Base-by-base conservation (phyloP, 345 rosid genomes). In the Syzygium jambos region DNA sequence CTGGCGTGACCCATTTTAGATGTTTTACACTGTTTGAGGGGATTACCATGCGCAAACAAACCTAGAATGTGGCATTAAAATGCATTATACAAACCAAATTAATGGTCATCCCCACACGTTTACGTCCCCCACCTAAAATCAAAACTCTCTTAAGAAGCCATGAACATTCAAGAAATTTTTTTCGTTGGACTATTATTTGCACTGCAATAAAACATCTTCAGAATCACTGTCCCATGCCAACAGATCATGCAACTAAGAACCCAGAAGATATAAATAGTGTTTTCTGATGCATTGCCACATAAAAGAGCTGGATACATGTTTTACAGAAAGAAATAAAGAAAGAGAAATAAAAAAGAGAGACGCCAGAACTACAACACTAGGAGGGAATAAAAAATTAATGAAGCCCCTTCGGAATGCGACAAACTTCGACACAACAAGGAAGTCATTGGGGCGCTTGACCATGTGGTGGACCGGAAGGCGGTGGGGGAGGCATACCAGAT, bases 381-480 rank as follows among this genome's bases (percentile, higher is more conserved):
- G 14, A 34, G 68, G 68, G n/a, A 25, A 21, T 21, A 73, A 73
- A 73, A 21, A 73, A 73, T 34, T 38, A 73, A 73, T 73, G 49
- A 73, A 73, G 82, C 49, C 82, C 7, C 82, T 73, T 34, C 49
- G 4, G 25, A 73, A 38, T 73, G 49, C 13, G 5, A 73, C 49
- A 41, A 9, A 73, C 49, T 73, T 73, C 25, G 23, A 73, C 49
- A 41, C 49, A 14, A 13, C n/a, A 38, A 68, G 41, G 0, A 68
- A 34, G 82, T 73, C 82, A 73, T 73, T 73, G 82, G 51, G 55
- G 86, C 41, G 87, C 85, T 87, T 94, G 94, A 52, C 92, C 92
- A 88, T 93, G 97, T 6, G 92, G 93, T 17, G 95, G 93, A 57
- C 96, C 96, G 3, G 95, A 89, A 6, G 93, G 90, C 7, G 94